Percentiles rank a stretch among this genome's conserved stretches.
phyloP scores from a whole-genome alignment of 768 basidiomycete genomes.

The Boletus pseudopeckii region DNA sequence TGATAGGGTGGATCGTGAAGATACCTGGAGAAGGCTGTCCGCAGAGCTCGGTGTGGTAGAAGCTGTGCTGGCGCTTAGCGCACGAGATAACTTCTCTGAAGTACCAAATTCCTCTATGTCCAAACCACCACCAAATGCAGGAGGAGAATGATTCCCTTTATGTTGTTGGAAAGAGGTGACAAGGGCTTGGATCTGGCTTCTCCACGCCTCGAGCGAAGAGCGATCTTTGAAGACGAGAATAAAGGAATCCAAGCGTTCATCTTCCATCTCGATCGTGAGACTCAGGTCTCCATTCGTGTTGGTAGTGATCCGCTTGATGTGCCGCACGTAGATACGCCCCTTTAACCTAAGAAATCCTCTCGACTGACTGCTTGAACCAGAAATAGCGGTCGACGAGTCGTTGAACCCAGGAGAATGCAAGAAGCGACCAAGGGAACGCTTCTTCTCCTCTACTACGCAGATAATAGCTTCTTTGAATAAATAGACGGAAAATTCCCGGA shows the following conservation, averaged over 20 bases:
- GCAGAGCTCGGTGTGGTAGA: conserved; percentile 56
- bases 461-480: conserved; percentile 97
- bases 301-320: conserved; percentile 87
- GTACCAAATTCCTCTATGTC: conserved; percentile 78
- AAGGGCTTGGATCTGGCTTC: conserved; percentile 72
- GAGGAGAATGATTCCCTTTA: conserved; percentile 35
- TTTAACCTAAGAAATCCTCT: conserved; percentile 84
- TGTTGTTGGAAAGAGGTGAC: conserved; percentile 68
- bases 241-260: conserved; percentile 89
- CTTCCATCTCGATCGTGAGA: conserved; percentile 97
- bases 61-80: conserved; percentile 73
- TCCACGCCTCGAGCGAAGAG: conserved; percentile 87
- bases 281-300: conserved; percentile 83
- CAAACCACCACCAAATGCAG: conserved; percentile 37
- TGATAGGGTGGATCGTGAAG: conserved; percentile 65
- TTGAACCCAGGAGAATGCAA: conserved; percentile 61
- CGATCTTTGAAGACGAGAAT: conserved; percentile 94
- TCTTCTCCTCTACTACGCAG: conserved; percentile 96
- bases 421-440: conserved; percentile 72
- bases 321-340: conserved; percentile 92
- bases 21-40: conserved; percentile 64
- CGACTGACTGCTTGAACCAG: conserved; percentile 30
- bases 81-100: conserved; percentile 70
- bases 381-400: conserved; percentile 45
- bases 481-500: conserved; percentile 94